Evolutionary conservation across 1,139 yeast genomes (phyloP), one percentile per base, ranked within the genome.

Genomic region (Pichia kudriavzevii): DNA sequence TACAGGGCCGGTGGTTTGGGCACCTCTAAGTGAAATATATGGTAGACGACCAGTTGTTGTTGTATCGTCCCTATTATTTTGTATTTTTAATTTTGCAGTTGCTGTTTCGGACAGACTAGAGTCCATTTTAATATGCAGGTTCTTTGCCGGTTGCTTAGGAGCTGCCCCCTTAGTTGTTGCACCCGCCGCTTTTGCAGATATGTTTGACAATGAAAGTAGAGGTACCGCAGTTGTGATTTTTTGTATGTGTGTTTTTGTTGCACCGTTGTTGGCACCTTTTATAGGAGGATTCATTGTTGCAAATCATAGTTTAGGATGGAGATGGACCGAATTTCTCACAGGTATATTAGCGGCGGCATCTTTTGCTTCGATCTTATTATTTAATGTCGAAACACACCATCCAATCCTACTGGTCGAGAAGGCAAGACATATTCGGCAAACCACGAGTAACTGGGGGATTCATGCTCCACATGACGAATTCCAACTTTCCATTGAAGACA

Each of bases 401-500:
- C 76, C 77, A 28, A 61, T 66, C 6, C 63, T 81, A 35, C 58
- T 80, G 42, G 74, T 69, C 19, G 46, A 59, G 12, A 79, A 78
- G 56, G 91, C 91, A 3, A 70, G 67, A 46, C 56, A 53, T 28
- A 67, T 80, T 49, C 73, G 84, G 53, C 64, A 73, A 51, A 53
- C 64, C 38, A 71, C 77, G 7, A 73, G 74, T 22, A 75, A 71
- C 55, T 82, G 94, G 94, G 85, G 85, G 26, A 79, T 84, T 36
- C 76, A 73, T 51, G 94, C 95, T 17, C 79, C 93, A 5, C 91
- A 80, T 52, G 94, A 84, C 53, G 81, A 77, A 48, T 69, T 77
- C 38, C 20, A 38, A 17, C 22, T 43, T 7, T 30, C 37, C 20
- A 9, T 43, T 14, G 67, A 66, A 49, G 88, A 79, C 48, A 75